Percentiles rank a stretch among this genome's conserved stretches.
These are phyloP conservation scores for Coemansia aciculifera DNA, from an alignment of 192 early-diverging fungal species.

Conservation along the genomic window DNA sequence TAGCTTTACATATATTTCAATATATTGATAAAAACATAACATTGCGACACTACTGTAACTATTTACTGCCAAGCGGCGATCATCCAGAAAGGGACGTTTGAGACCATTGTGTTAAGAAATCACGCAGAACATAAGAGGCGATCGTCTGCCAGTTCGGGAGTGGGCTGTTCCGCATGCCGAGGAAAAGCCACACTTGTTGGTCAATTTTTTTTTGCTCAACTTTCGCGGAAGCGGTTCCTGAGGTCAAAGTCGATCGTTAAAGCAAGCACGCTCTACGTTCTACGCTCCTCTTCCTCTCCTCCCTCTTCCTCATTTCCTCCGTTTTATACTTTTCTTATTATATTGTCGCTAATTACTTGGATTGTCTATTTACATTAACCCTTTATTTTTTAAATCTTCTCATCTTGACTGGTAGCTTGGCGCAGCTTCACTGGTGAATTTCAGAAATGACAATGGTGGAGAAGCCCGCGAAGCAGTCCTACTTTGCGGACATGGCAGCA, in stretches of 20 bases:
- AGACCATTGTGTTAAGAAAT: not conserved
- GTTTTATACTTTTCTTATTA: not conserved
- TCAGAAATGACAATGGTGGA: conserved; percentile 35
- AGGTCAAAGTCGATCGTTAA: no score
- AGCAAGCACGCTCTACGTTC: not conserved
- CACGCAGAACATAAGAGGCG: not conserved
- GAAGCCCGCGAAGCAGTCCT: conserved; percentile 17
- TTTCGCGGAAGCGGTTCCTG: not conserved
- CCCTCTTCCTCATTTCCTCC: no score
- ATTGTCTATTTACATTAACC: conserved; percentile 3
- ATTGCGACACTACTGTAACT: not conserved
- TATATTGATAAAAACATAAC: not conserved
- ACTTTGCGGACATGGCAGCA: conserved; percentile 19
- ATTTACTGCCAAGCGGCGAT: not conserved
- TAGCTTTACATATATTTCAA: not conserved
- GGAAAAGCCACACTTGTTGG: not conserved
- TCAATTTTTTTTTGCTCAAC: not conserved
- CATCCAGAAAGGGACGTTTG: not conserved
- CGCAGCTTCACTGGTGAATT: not conserved
- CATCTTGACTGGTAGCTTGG: not conserved
- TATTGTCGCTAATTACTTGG: conserved; percentile 4
- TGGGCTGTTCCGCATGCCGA: not conserved
- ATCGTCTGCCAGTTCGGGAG: not conserved
- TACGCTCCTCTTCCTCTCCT: not conserved
- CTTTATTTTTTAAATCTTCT: not conserved